Base-by-base conservation (phyloP, 2,329 filamentous ascomycete genomes). In the Colletotrichum truncatum region DNA sequence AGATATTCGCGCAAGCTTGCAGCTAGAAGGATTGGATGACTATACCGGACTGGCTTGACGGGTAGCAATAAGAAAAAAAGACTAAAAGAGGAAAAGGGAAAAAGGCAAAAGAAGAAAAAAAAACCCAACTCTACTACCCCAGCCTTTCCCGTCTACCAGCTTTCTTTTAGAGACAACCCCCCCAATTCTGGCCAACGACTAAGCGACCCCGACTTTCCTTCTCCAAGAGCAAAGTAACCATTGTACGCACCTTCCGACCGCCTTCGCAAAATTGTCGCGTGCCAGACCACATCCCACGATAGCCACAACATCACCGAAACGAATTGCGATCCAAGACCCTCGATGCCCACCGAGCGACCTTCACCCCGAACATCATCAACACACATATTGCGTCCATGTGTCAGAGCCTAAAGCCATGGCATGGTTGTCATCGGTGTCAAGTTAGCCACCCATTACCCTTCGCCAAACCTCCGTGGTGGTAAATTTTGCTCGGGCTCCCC, bases 391-490 rank as follows among this genome's bases (percentile, higher is more conserved):
- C 59, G 43, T 64, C 52, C 59, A 66, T 66, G 51, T 66, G 63
- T 64, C 63, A 64, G 49, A 56, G 26, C 63, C 43, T 39, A 56
- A 49, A 66, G 51, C 45, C 58, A 66, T 66, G 63, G 59, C 63
- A 66, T 56, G 63, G 43, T 64, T 56, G 58, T 66, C 58, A 56
- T 56, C 52, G 38, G 30, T 64, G n/a, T 66, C 43, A 26, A 64
- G 51, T 32, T 66, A 66, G 46, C 63, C 45, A 66, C 58, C 51
- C 46, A 46, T 26, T 45, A 32, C 52, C 51, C 34, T 38, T 66
- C 51, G 28, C 59, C 58, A 66, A 66, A 57, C 63, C 63, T 45
- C 58, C 63, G 46, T 63, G 59, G 63, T 63, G 63, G 59, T 64
- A 48, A 64, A 66, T 41, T 36, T 25, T 46, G 18, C 21, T 30